Conservation (phyloP, 2,329 filamentous ascomycete species). For the Xylariomycetidae sp. region DNA sequence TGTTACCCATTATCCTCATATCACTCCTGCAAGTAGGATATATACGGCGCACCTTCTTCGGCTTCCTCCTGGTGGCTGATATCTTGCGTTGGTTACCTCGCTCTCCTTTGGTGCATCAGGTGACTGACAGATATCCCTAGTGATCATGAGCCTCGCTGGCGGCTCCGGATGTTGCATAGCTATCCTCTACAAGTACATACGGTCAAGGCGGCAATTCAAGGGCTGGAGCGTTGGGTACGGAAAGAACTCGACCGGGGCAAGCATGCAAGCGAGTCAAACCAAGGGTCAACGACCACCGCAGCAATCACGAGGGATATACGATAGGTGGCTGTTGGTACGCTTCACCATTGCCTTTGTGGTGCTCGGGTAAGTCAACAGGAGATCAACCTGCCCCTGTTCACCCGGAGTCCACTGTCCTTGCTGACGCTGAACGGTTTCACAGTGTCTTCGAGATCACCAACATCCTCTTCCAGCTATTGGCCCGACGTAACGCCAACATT, state of each 20-base stretch:
- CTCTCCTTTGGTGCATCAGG: neutral
- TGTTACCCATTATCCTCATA: conserved; percentile 10
- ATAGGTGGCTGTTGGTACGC: conserved; percentile 37
- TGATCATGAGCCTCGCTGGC: conserved; percentile 31
- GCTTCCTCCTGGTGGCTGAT: conserved; percentile 12
- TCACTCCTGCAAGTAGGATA: conserved; percentile 10
- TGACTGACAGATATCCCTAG: conserved; percentile 17
- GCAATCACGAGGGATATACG: conserved; percentile 40
- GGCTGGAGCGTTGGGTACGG: conserved; percentile 28
- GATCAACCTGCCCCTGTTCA: neutral
- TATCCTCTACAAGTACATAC: conserved; percentile 35
- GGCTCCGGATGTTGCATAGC: conserved; percentile 30
- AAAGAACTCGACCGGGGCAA: conserved; percentile 11
- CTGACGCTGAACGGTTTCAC: conserved; percentile 30
- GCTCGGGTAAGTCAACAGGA: conserved; percentile 26
- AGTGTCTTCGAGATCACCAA: conserved; percentile 31
- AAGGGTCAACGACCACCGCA: too few relatives aligned
- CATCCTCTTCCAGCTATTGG: conserved; percentile 13
- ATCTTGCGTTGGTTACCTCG: conserved; percentile 7
- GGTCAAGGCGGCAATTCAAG: conserved; percentile 26
- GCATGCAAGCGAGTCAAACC: conserved; percentile 1
- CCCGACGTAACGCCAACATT: conserved; percentile 22
- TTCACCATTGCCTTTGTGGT: conserved; percentile 39
- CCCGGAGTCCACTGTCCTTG: neutral
- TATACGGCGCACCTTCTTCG: conserved; percentile 7